Base-by-base conservation (phyloP, 129 eudicot genomes). In the Artemisia tridentata region DNA sequence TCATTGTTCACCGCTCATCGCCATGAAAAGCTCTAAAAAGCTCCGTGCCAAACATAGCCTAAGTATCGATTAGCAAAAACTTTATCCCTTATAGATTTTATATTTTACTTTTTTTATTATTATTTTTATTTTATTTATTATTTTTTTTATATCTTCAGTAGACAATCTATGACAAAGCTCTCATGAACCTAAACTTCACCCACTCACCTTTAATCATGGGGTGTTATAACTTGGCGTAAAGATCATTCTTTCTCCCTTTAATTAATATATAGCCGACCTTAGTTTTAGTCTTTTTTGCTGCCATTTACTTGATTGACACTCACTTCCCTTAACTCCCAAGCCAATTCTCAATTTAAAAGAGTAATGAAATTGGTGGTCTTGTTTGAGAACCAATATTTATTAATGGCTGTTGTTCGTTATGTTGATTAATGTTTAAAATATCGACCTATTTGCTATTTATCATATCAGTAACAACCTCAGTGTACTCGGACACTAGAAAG, bases 261-360 rank as follows among this genome's bases (percentile, higher is more conserved):
- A 57, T 55, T 65, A 65, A 53, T 23, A 23, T 0, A 23, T 65
- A 23, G 69, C 79, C 68, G 65, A 63, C 81, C 80, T 43, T 65
- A 3, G 11, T 46, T 58, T 49, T 47, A 20, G 2, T 54, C 34
- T 25, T 70, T 74, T 56, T 72, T 54, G 15, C 21, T 18, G 17
- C 34, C 23, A 63, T 29, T 58, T 49, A 15, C 70, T 16, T 54
- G 5, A 3, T 56, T 17, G 13, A 8, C 62, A 68, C 67, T 47
- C 77, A 71, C 85, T 75, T 83, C 81, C 73, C 91, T 85, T 85
- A 64, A 79, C 83, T 76, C 88, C 82, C 63, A 88, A 84, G 91
- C 71, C 72, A 80, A 77, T 55, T 50, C 20, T 54, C 60, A 25
- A 34, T 54, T 34, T 59, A 47, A 67, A 46, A 14, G 68, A 57